phyloP scores from a whole-genome alignment of 208 protist species.

The Crithidia brevicula region DNA sequence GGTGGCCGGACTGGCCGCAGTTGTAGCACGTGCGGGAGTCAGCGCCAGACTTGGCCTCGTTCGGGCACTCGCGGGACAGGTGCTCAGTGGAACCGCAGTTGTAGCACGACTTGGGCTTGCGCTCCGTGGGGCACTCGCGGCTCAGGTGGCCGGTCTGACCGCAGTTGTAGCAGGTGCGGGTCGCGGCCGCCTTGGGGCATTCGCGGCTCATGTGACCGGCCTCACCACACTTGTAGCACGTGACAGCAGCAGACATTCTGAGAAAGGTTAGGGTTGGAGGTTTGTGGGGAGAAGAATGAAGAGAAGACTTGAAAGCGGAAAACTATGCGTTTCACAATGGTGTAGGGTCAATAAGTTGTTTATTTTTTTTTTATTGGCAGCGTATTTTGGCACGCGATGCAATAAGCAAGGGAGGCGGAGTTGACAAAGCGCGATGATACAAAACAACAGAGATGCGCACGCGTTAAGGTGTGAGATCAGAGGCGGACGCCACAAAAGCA shows the following conservation, averaged over 20 bases:
- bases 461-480: no score
- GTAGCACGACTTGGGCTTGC: slow-evolving; percentile 54
- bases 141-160: slow-evolving; percentile 58
- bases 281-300: not conserved
- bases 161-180: slow-evolving; percentile 71
- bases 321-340: no score
- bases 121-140: slow-evolving; percentile 52
- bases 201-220: slow-evolving; percentile 64
- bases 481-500: no score
- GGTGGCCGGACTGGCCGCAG: slow-evolving; percentile 59
- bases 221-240: slow-evolving; percentile 75
- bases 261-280: slow-evolving; percentile 9
- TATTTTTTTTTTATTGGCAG: no score
- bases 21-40: slow-evolving; percentile 64
- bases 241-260: slow-evolving; percentile 46
- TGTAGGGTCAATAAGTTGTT: no score
- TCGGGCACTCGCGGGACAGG: slow-evolving; percentile 64
- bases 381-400: no score
- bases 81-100: slow-evolving; percentile 50
- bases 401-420: no score
- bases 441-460: no score
- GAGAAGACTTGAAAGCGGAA: slow-evolving; percentile 14
- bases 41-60: slow-evolving; percentile 32
- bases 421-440: no score
- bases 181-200: slow-evolving; percentile 45